These are phyloP conservation scores for Candida pseudofarinosa DNA, from an alignment of 805 yeast genomes.

Conservation along the genomic window DNA sequence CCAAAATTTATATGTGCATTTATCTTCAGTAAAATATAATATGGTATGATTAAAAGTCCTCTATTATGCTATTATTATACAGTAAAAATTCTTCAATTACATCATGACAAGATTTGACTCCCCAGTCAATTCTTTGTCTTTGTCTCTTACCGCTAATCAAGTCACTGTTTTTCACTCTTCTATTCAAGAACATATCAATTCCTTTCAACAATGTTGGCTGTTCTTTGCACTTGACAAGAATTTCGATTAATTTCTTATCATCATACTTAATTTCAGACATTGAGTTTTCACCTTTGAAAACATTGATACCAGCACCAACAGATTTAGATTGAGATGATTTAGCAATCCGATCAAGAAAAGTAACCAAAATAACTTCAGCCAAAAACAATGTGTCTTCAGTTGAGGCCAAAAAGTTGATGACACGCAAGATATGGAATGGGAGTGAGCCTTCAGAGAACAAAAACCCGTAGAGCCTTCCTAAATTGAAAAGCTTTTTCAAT, in stretches of 20 bases:
- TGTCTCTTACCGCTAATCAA: slow-evolving; percentile 53
- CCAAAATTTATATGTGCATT: slow-evolving; percentile 3
- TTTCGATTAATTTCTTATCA: slow-evolving; percentile 46
- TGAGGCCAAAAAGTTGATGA: slow-evolving; percentile 68
- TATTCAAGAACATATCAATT: slow-evolving; percentile 55
- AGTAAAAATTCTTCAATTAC: slow-evolving; percentile 43
- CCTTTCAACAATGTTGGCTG: slow-evolving; percentile 61
- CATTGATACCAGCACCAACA: slow-evolving; percentile 40
- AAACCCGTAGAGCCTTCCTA: slow-evolving; percentile 78
- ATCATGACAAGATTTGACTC: slow-evolving; percentile 50
- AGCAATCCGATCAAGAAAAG: slow-evolving; percentile 61
- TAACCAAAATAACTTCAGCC: slow-evolving; percentile 67
- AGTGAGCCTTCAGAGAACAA: slow-evolving; percentile 70
- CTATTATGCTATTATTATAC: slow-evolving; percentile 3
- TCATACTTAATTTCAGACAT: slow-evolving; percentile 39
- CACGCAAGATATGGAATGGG: slow-evolving; percentile 68
- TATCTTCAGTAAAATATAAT: background rate
- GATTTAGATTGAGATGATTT: slow-evolving; percentile 53
- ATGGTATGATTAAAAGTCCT: background rate
- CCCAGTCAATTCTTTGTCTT: slow-evolving; percentile 63
- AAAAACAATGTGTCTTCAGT: slow-evolving; percentile 63
- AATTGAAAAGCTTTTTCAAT: slow-evolving; percentile 58
- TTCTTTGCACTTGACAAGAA: slow-evolving; percentile 53
- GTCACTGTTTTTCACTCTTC: slow-evolving; percentile 42
- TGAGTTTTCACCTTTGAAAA: slow-evolving; percentile 20